A percentile compares a stretch with the other conserved stretches of the same genome.
Conservation (phyloP, 208 protist species). For the Wallacemonas rigidus region DNA sequence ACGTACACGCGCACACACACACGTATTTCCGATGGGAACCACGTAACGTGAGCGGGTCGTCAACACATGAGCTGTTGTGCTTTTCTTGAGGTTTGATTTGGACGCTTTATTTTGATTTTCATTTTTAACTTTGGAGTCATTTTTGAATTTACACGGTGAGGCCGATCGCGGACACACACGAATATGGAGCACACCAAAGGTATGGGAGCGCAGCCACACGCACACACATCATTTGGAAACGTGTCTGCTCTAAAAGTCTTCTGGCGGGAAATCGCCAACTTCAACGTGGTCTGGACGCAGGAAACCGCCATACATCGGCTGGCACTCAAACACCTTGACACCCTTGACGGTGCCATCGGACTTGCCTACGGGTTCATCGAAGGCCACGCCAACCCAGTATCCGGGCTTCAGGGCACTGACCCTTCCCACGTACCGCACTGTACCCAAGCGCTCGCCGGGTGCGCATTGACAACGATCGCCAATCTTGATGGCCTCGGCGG, state of each 20-base stretch:
- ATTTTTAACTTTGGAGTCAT: too few species aligned
- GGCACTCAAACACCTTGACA: constrained; percentile 85
- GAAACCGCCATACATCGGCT: constrained; percentile 81
- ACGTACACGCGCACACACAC: constrained; percentile 4
- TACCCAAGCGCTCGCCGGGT: constrained; percentile 83
- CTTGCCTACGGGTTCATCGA: constrained; percentile 95
- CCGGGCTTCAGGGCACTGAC: constrained; percentile 81
- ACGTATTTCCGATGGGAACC: not conserved
- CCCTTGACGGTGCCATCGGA: constrained; percentile 93
- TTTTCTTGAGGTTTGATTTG: too few species aligned
- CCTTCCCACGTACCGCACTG: constrained; percentile 87
- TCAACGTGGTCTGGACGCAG: constrained; percentile 87
- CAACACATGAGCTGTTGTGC: too few species aligned
- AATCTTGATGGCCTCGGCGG: constrained; percentile 71
- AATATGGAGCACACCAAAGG: too few species aligned
- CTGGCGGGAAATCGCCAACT: constrained; percentile 90
- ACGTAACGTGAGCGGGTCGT: not conserved
- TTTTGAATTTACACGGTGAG: too few species aligned
- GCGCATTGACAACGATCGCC: constrained; percentile 84
- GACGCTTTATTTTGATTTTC: too few species aligned
- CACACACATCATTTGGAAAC: not conserved
- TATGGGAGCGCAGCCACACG: not conserved
- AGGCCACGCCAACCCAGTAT: constrained; percentile 92
- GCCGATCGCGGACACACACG: too few species aligned
- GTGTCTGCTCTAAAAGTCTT: constrained; percentile 52